Conservation (phyloP, 2,329 filamentous ascomycete genomes). For the Sarocladium oryzae region DNA sequence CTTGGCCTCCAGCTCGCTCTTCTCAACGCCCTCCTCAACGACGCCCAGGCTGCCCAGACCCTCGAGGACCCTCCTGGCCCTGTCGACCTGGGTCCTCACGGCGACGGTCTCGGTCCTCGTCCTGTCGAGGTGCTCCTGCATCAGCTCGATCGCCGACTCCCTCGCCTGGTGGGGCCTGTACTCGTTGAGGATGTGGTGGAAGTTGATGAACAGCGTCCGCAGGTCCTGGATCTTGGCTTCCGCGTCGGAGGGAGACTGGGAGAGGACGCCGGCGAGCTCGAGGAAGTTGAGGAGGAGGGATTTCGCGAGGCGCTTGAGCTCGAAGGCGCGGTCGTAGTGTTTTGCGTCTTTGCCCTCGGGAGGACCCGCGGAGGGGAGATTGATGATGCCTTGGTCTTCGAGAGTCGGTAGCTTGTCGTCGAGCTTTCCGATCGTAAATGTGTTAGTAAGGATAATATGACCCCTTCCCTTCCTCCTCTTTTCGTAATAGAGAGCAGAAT, state of each 20-base stretch:
- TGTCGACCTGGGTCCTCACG: constrained; percentile 60
- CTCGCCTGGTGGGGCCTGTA: constrained; percentile 90
- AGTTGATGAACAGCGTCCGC: constrained; percentile 78
- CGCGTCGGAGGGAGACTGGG: constrained; percentile 37
- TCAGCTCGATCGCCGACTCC: constrained; percentile 78
- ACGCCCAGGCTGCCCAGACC: constrained; percentile 52
- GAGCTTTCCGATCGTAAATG: constrained; percentile 31
- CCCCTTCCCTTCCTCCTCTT: neutral
- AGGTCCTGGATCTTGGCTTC: constrained; percentile 71
- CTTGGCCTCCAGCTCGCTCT: constrained; percentile 14
- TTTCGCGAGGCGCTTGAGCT: constrained; percentile 74
- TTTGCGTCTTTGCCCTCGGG: constrained; percentile 41
- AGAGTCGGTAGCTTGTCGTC: constrained; percentile 60
- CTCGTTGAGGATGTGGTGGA: constrained; percentile 89
- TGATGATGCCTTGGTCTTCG: constrained; percentile 62
- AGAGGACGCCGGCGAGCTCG: constrained; percentile 59
- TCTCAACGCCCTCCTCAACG: constrained; percentile 14
- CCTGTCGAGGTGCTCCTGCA: constrained; percentile 75
- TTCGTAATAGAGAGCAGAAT: neutral
- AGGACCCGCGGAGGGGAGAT: constrained; percentile 44
- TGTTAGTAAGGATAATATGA: neutral
- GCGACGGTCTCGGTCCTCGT: constrained; percentile 67
- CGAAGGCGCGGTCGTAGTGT: constrained; percentile 56
- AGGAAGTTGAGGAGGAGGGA: constrained; percentile 84
- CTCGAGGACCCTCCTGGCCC: constrained; percentile 66